These are phyloP conservation scores for Haplographium delicatum DNA, from an alignment of 495 filamentous ascomycete genomes.

Conservation along the genomic window DNA sequence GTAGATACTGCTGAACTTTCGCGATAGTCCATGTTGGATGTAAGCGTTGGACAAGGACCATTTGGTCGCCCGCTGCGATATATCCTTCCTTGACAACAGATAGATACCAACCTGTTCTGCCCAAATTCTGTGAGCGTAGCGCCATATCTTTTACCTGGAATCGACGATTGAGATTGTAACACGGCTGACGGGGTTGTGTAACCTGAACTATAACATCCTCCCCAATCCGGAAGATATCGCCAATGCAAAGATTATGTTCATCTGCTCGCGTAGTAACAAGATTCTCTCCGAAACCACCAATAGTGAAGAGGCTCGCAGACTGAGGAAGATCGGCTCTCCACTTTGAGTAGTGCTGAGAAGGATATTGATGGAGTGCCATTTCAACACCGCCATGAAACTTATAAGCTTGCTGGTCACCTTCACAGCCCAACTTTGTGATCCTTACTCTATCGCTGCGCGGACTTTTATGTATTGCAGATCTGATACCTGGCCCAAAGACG, in stretches of 20 bases:
- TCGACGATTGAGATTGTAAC: conserved; percentile 49
- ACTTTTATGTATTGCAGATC: conserved; percentile 45
- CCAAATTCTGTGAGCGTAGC: conserved; percentile 37
- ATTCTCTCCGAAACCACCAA: conserved; percentile 52
- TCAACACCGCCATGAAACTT: conserved; percentile 46
- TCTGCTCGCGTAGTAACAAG: conserved; percentile 41
- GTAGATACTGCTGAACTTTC: conserved; percentile 45
- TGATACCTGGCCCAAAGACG: conserved; percentile 21
- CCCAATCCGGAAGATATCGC: conserved; percentile 43
- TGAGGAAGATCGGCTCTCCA: conserved; percentile 36
- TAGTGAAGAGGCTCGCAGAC: conserved; percentile 34
- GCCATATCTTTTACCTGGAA: conserved; percentile 47
- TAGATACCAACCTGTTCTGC: conserved; percentile 49
- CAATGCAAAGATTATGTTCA: conserved; percentile 50
- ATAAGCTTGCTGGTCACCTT: conserved; percentile 47
- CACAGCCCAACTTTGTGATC: conserved; percentile 37
- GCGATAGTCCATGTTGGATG: conserved; percentile 48
- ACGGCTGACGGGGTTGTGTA: conserved; percentile 43
- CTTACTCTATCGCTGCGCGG: conserved; percentile 27
- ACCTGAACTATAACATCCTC: conserved; percentile 33
- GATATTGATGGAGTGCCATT: conserved; percentile 51
- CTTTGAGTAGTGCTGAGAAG: conserved; percentile 41
- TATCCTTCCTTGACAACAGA: conserved; percentile 38
- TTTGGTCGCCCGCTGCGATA: conserved; percentile 32
- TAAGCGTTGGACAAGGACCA: conserved; percentile 29